These are phyloP conservation scores for Chlorella ohadii DNA, from an alignment of 139 green algal species.

Conservation along the genomic window DNA sequence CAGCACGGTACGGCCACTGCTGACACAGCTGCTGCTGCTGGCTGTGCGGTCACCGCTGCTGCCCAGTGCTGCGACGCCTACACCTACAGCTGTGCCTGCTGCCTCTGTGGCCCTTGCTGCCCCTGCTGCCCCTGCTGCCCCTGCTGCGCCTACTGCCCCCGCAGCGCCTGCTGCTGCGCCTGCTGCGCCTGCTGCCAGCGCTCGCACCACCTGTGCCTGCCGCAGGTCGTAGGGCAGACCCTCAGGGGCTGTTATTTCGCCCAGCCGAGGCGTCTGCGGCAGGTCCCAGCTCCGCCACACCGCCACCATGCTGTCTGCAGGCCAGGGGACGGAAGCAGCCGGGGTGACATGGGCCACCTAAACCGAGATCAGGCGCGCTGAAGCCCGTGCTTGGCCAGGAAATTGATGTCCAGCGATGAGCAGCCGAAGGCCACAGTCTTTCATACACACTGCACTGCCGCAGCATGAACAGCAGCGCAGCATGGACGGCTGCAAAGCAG, in stretches of 20 bases:
- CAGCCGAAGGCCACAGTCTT: no score
- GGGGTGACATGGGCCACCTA: no score
- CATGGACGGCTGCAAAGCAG: no score
- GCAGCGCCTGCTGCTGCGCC: background rate
- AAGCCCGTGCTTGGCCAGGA: no score
- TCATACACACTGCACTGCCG: no score
- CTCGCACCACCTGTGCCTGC: background rate
- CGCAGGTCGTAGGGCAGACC: constrained; percentile 11
- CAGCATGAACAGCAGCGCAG: no score
- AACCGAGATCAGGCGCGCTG: no score
- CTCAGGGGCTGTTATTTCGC: background rate
- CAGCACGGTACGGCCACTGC: background rate
- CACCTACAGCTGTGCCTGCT: no score
- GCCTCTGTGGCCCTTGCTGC: background rate
- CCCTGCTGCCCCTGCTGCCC: background rate
- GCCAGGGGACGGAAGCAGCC: no score
- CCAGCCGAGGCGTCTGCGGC: background rate
- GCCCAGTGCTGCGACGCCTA: background rate
- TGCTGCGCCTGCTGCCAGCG: background rate
- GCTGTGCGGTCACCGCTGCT: background rate
- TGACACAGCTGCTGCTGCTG: background rate
- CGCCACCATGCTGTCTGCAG: background rate
- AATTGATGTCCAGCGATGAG: no score
- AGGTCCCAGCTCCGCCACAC: background rate
- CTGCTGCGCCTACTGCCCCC: background rate